Base-by-base conservation (phyloP, 2,329 filamentous ascomycete species). In the Magnaporthiopsis rhizophila region DNA sequence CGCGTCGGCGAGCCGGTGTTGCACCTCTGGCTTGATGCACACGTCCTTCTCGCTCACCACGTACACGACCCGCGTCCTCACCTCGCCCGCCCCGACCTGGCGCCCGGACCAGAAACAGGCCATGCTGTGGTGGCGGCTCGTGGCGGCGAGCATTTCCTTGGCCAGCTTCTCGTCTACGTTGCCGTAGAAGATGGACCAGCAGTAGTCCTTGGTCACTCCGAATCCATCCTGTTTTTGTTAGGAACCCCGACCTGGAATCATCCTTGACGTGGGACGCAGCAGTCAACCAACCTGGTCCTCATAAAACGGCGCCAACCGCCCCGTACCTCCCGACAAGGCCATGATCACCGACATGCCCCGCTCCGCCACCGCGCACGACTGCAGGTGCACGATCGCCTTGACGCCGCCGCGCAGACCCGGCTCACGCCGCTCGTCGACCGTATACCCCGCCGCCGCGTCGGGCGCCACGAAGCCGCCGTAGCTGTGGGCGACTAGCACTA, bases 381-480 rank as follows among this genome's bases (percentile, higher is more conserved):
- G 64, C 1, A 76, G 58, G 34, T 72, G 74, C 0, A 75, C 61
- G 13, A 74, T 65, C 0, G 68, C 64, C 7, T 68, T 71, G 32
- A 76, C 68, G 2, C 74, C 74, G 18, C 74, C 74, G 3, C 63
- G 12, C 2, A 72, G 30, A 0, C 72, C 72, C 18, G 66, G 65
- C 0, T 65, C 67, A 11, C 65, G 62, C 3, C 73, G 62, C 3
- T 75, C 74, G 1, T 71, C 67, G 36, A 72, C n/a, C 3, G 70
- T 71, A n/a, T 69, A 62, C 2, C 72, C 71, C 15, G 72, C 69
- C 0, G 64, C 68, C 0, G 69, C 65, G 0, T 69, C 70, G 5
- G 71, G 72, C 3, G 69, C 71, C 0, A 73, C 71, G 6, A 75
- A 70, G 1, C 74, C 74, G 9, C 73, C 74, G 24, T 71, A 72